Conservation (phyloP, 2,329 filamentous ascomycete species). For the Fusarium multiceps region DNA sequence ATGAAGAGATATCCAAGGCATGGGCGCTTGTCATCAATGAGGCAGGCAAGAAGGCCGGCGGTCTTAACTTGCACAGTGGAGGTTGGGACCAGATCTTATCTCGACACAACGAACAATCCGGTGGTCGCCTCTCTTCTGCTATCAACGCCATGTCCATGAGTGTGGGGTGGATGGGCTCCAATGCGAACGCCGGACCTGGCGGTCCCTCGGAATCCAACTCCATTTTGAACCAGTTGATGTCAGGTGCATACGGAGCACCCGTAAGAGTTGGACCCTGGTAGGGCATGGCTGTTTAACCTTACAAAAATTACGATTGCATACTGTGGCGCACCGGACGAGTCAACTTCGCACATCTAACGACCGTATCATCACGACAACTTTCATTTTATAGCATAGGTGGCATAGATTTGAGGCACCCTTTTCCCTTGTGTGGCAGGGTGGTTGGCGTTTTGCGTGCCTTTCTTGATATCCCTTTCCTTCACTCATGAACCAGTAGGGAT, state of each 20-base stretch:
- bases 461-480: conserved; percentile 49
- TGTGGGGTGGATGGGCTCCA: conserved; percentile 79
- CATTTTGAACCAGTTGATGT: conserved; percentile 71
- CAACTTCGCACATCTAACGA: conserved; percentile 50
- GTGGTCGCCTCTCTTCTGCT: conserved; percentile 82
- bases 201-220: conserved; percentile 61
- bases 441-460: conserved; percentile 50
- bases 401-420: conserved; percentile 52
- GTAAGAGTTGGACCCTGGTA: conserved; percentile 74
- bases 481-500: conserved; percentile 39
- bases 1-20: conserved; percentile 93
- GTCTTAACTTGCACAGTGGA: conserved; percentile 87
- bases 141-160: conserved; percentile 79
- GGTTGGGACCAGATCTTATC: conserved; percentile 91
- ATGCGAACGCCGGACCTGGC: conserved; percentile 42
- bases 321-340: conserved; percentile 40
- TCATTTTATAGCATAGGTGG: conserved; percentile 50
- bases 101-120: conserved; percentile 88
- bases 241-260: conserved; percentile 68
- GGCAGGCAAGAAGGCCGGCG: conserved; percentile 88
- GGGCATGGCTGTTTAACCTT: conserved; percentile 4
- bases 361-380: conserved; percentile 48
- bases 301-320: conserved; percentile 42
- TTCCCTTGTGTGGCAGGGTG: conserved; percentile 46
- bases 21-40: conserved; percentile 94